These are phyloP conservation scores for Physocladia obscura DNA, from an alignment of 192 early-diverging fungal species.

Conservation along the genomic window DNA sequence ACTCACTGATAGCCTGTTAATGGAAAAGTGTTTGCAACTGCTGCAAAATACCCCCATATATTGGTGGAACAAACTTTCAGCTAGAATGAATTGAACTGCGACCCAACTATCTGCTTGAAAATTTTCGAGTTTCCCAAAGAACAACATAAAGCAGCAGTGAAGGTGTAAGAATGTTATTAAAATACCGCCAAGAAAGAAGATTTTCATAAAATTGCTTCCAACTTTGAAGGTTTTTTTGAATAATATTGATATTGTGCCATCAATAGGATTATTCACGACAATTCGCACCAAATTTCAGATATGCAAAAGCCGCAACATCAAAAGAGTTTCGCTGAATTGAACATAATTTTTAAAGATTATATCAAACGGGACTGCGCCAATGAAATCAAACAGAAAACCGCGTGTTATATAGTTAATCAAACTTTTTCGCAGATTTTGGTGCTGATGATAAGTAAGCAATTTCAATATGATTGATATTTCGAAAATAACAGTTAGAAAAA, in stretches of 20 bases:
- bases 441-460: background rate
- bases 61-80: conserved; percentile 26
- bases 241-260: background rate
- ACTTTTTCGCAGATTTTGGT: background rate
- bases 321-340: conserved; percentile 28
- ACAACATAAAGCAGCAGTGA: conserved; percentile 39
- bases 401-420: conserved; percentile 3
- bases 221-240: conserved; percentile 36
- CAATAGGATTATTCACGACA: conserved; percentile 31
- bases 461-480: conserved; percentile 21
- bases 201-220: conserved; percentile 41
- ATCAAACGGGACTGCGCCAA: conserved; percentile 38
- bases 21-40: conserved; percentile 46
- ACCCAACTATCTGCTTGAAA: conserved; percentile 34
- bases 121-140: conserved; percentile 31
- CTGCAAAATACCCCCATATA: conserved; percentile 47
- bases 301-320: conserved; percentile 34
- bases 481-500: conserved; percentile 17
- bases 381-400: conserved; percentile 26
- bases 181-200: conserved; percentile 35
- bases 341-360: conserved; percentile 16
- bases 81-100: conserved; percentile 10
- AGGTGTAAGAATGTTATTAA: conserved; percentile 42
- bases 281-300: conserved; percentile 23
- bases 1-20: conserved; percentile 40